phyloP scores from a whole-genome alignment of 2,329 filamentous ascomycete genomes.

The Rhexocercosporidium sp. region DNA sequence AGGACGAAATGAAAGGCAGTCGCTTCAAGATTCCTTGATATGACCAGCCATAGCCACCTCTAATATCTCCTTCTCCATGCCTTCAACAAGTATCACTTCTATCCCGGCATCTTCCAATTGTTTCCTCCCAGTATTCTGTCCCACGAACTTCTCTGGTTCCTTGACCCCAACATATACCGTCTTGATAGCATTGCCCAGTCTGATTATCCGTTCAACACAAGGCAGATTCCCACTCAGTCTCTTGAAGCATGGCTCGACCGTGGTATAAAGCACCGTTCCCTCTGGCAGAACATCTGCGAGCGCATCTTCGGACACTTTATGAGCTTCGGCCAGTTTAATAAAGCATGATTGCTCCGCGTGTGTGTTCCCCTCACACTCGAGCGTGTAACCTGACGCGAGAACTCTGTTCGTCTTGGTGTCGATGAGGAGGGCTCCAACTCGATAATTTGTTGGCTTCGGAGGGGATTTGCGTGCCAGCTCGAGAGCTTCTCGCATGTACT shows the following conservation, averaged over 20 bases:
- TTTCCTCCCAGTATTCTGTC: constrained; percentile 74
- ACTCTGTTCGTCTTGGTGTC: constrained; percentile 61
- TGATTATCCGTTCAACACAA: constrained; percentile 80
- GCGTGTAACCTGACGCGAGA: constrained; percentile 84
- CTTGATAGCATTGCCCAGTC: constrained; percentile 58
- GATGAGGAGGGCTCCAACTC: constrained; percentile 90
- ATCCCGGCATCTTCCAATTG: constrained; percentile 76
- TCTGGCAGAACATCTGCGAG: constrained; percentile 58
- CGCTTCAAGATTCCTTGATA: constrained; percentile 17
- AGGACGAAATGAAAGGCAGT: not conserved
- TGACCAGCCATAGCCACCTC: constrained; percentile 85
- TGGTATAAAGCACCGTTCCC: constrained; percentile 78
- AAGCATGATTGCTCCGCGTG: constrained; percentile 96
- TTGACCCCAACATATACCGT: constrained; percentile 86
- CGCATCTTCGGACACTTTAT: constrained; percentile 57
- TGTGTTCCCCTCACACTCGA: constrained; percentile 90
- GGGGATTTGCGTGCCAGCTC: constrained; percentile 79
- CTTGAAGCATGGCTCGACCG: constrained; percentile 84
- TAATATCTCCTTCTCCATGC: constrained; percentile 82
- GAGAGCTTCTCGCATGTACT: constrained; percentile 74
- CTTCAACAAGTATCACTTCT: constrained; percentile 72
- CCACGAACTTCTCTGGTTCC: constrained; percentile 91
- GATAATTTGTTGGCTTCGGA: constrained; percentile 88
- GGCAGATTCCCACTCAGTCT: constrained; percentile 75
- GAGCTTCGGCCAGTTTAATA: constrained; percentile 66